Percentiles rank a stretch among this genome's conserved stretches.
phyloP scores from a whole-genome alignment of 1,284 basidiomycete species.

The Violaceomyces palustris region DNA sequence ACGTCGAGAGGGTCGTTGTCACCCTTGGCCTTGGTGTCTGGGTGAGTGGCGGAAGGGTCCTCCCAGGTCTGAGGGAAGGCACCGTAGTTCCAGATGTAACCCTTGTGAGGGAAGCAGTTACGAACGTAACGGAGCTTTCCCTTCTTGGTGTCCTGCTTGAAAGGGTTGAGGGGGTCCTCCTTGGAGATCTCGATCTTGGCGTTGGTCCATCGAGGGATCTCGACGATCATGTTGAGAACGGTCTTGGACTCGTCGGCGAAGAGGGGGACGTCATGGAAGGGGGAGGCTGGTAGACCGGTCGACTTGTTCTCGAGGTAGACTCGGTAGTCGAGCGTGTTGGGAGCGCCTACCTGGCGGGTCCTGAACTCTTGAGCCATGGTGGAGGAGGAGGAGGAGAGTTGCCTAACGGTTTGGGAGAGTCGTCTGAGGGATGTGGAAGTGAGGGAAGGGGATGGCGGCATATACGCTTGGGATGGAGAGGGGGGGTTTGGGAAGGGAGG shows the following conservation, averaged over 20 bases:
- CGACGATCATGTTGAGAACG: slow-evolving; percentile 63
- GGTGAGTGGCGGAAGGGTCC: slow-evolving; percentile 78
- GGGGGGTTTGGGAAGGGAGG: too few relatives aligned
- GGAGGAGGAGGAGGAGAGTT: slow-evolving; percentile 22
- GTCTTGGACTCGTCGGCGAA: slow-evolving; percentile 51
- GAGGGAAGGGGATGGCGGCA: neutral
- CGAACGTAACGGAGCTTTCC: slow-evolving; percentile 94
- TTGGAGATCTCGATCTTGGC: slow-evolving; percentile 95
- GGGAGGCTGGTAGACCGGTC: slow-evolving; percentile 45
- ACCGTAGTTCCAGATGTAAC: slow-evolving; percentile 61
- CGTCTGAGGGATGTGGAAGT: slow-evolving; percentile 24
- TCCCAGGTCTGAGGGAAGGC: slow-evolving; percentile 99
- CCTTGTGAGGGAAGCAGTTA: slow-evolving; percentile 99
- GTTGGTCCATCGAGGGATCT: slow-evolving; percentile 99
- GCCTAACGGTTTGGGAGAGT: slow-evolving; percentile 39
- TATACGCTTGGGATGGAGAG: too few relatives aligned
- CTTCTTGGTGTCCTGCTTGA: slow-evolving; percentile 97
- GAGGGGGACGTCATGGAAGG: slow-evolving; percentile 52
- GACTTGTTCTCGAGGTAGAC: slow-evolving; percentile 70
- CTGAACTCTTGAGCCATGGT: slow-evolving; percentile 57
- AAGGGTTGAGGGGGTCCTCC: slow-evolving; percentile 95
- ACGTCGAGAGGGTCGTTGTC: slow-evolving; percentile 99
- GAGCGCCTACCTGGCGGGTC: slow-evolving; percentile 73
- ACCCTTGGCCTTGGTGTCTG: slow-evolving; percentile 97
- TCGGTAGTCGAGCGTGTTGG: slow-evolving; percentile 93